phyloP scores from a whole-genome alignment of 2,329 filamentous ascomycete species.

The Hypoxylon sp. region DNA sequence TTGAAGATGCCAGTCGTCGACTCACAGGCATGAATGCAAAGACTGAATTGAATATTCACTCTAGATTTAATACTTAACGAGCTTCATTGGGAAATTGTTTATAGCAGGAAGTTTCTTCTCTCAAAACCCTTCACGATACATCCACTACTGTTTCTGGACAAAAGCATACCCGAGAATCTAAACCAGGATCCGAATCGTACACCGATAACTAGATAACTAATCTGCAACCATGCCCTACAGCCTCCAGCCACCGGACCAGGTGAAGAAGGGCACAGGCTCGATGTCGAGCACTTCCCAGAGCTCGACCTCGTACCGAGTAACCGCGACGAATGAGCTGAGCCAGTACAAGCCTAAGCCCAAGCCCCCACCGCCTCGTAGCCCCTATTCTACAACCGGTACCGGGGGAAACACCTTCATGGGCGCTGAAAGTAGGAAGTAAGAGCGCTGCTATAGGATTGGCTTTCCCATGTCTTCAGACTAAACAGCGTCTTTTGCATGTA shows the following conservation, averaged over 20 bases:
- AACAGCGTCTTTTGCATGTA: neutral
- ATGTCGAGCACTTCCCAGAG: neutral
- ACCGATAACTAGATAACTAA: too few relatives aligned
- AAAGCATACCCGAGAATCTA: too few relatives aligned
- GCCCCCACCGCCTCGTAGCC: neutral
- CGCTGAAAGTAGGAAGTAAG: neutral
- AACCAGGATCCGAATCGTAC: too few relatives aligned
- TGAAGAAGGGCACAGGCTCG: neutral
- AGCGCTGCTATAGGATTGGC: neutral
- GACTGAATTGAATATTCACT: too few relatives aligned
- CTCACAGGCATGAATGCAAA: too few relatives aligned
- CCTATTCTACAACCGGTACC: slow-evolving; percentile 6
- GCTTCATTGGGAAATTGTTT: too few relatives aligned
- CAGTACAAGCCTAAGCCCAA: neutral
- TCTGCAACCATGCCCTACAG: neutral
- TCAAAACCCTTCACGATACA: too few relatives aligned
- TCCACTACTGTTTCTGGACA: too few relatives aligned
- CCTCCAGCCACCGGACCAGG: slow-evolving; percentile 1
- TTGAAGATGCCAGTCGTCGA: too few relatives aligned
- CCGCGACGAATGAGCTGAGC: slow-evolving; percentile 9
- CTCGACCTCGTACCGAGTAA: neutral
- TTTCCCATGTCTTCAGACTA: neutral
- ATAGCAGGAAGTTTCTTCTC: too few relatives aligned
- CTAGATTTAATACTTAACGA: too few relatives aligned
- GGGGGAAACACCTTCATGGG: slow-evolving; percentile 9